Evolutionary conservation across 2,329 filamentous ascomycete genomes (phyloP).

Genomic region (Trichoderma cornu-damae): DNA sequence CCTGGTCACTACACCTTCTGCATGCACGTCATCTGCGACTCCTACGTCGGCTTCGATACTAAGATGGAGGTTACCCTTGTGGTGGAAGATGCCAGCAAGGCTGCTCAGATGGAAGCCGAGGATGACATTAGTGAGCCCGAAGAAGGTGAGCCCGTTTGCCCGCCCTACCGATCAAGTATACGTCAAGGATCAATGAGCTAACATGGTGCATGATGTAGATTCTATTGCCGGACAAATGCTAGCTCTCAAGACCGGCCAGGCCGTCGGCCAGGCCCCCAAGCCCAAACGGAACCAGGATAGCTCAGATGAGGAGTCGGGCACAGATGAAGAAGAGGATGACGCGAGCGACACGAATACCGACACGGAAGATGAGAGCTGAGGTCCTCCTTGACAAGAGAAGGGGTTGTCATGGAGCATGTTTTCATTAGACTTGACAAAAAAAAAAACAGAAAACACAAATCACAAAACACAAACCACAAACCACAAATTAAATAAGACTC

Average conservation of each 20-base stretch:
- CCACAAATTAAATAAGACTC: too few relatives aligned
- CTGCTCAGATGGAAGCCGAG: conserved; percentile 71
- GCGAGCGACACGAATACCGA: conserved; percentile 65
- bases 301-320: conserved; percentile 72
- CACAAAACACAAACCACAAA: too few relatives aligned
- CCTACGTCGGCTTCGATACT: conserved; percentile 89
- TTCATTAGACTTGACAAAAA: conserved; percentile 16
- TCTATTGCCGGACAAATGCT: conserved; percentile 88
- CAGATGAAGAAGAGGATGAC: conserved; percentile 62
- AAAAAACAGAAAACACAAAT: neutral
- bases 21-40: conserved; percentile 90
- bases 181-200: neutral
- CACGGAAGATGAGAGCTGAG: conserved; percentile 52
- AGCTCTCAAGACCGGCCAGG: conserved; percentile 67
- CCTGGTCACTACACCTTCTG: conserved; percentile 91
- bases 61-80: conserved; percentile 85
- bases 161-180: neutral
- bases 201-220: conserved; percentile 48
- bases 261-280: conserved; percentile 55
- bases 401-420: neutral
- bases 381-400: conserved; percentile 28
- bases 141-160: conserved; percentile 65
- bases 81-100: conserved; percentile 85
- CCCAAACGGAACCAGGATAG: conserved; percentile 47
- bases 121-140: conserved; percentile 98